These are phyloP conservation scores for Salvia miltiorrhiza DNA, from an alignment of 257 asterid genomes.

Conservation along the genomic window DNA sequence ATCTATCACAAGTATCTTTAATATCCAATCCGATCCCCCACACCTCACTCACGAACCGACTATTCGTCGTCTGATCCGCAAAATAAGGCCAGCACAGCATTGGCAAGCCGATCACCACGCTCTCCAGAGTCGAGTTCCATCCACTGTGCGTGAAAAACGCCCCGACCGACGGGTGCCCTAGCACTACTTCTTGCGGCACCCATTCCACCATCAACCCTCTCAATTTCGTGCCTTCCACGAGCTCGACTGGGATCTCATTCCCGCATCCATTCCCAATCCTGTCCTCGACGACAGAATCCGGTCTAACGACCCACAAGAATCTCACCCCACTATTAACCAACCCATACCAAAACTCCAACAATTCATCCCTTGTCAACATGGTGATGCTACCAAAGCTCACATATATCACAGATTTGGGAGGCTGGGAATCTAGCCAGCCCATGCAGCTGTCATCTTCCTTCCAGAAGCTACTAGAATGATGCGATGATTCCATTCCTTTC, in stretches of 20 bases:
- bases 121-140: slow-evolving; percentile 31
- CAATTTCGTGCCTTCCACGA: slow-evolving; percentile 20
- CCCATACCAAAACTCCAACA: slow-evolving; percentile 51
- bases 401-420: slow-evolving; percentile 37
- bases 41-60: slow-evolving; percentile 51
- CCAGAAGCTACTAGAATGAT: slow-evolving; percentile 34
- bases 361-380: slow-evolving; percentile 26
- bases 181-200: slow-evolving; percentile 52
- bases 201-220: slow-evolving; percentile 47
- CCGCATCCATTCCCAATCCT: background rate
- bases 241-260: slow-evolving; percentile 21
- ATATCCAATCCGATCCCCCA: slow-evolving; percentile 63
- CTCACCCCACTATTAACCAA: slow-evolving; percentile 35
- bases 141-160: slow-evolving; percentile 50
- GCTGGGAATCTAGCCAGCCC: slow-evolving; percentile 35
- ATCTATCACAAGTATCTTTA: slow-evolving; percentile 47
- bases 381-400: slow-evolving; percentile 38
- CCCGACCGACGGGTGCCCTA: slow-evolving; percentile 35
- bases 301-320: slow-evolving; percentile 57
- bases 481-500: slow-evolving; percentile 5
- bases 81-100: slow-evolving; percentile 34
- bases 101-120: slow-evolving; percentile 27
- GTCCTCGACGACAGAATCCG: slow-evolving; percentile 27
- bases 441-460: slow-evolving; percentile 34
- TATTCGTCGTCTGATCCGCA: slow-evolving; percentile 43